Conservation (phyloP, 345 rosid species). For the Gossypium ekmanianum region DNA sequence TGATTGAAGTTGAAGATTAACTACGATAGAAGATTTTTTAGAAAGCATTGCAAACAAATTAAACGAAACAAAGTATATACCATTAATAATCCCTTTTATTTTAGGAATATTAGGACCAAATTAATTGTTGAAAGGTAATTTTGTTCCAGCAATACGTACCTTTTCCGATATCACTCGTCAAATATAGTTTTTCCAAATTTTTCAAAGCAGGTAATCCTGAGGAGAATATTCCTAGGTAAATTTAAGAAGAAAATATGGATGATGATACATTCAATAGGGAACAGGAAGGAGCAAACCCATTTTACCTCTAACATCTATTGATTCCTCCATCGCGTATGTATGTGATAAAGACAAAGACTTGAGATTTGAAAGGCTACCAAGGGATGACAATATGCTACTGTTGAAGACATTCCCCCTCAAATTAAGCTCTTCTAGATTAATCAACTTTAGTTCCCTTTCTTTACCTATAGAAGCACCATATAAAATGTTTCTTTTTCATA, state of each 20-base stretch:
- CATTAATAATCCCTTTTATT: background rate
- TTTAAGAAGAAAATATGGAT: background rate
- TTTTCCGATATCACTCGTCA: too few species aligned
- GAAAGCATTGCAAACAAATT: background rate
- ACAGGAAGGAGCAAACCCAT: background rate
- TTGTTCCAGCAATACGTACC: background rate
- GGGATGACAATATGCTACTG: constrained; percentile 4
- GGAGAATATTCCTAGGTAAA: background rate
- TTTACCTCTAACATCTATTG: constrained; percentile 12
- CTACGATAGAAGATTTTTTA: background rate
- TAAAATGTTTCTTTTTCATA: too few species aligned
- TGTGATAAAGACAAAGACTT: background rate
- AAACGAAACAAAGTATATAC: too few species aligned
- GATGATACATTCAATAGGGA: background rate
- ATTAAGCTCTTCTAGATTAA: background rate
- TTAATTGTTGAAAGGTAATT: background rate
- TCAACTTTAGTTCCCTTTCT: background rate
- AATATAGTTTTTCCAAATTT: background rate
- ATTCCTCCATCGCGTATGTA: background rate
- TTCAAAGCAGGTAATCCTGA: background rate
- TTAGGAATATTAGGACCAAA: background rate
- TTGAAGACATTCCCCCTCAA: background rate
- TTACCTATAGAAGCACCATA: background rate
- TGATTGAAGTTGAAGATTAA: background rate
- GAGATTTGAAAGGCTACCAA: constrained; percentile 9